Conservation (phyloP, 805 yeast genomes). For the Cyberlindnera veronae region DNA sequence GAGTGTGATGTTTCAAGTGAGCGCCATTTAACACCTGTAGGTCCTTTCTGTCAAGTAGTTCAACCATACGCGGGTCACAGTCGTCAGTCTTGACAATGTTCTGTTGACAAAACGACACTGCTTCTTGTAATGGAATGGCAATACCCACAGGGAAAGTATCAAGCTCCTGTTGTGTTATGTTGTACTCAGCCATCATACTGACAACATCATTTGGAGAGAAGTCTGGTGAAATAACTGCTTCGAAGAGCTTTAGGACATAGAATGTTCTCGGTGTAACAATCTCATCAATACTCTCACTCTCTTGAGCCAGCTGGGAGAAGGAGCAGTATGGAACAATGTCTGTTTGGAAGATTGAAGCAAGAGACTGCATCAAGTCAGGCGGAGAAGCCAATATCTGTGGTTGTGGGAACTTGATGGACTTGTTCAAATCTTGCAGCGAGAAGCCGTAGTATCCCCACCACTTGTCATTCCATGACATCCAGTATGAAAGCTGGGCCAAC, state of each 20-base stretch:
- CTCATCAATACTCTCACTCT: conserved; percentile 54
- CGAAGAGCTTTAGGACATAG: conserved; percentile 57
- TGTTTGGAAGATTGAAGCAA: conserved; percentile 46
- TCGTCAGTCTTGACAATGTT: conserved; percentile 50
- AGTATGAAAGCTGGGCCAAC: conserved; percentile 55
- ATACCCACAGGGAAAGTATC: conserved; percentile 77
- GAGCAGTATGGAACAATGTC: conserved; percentile 53
- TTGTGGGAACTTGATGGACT: conserved; percentile 35
- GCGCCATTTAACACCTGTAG: conserved; percentile 31
- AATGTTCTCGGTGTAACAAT: conserved; percentile 64
- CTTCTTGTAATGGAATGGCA: conserved; percentile 60
- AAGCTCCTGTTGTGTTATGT: conserved; percentile 46
- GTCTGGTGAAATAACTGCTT: conserved; percentile 52
- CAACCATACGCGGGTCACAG: conserved; percentile 38
- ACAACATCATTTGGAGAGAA: conserved; percentile 53
- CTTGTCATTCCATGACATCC: conserved; percentile 71
- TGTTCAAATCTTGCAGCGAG: conserved; percentile 34
- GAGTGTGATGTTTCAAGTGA: not conserved
- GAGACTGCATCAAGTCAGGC: conserved; percentile 55
- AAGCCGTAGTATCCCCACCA: conserved; percentile 61
- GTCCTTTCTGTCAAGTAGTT: conserved; percentile 68
- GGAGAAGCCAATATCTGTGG: conserved; percentile 43
- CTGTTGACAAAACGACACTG: conserved; percentile 52
- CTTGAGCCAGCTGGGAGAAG: conserved; percentile 66
- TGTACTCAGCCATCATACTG: conserved; percentile 56